phyloP scores from a whole-genome alignment of 2,329 filamentous ascomycete species.

The Alternaria triticina region DNA sequence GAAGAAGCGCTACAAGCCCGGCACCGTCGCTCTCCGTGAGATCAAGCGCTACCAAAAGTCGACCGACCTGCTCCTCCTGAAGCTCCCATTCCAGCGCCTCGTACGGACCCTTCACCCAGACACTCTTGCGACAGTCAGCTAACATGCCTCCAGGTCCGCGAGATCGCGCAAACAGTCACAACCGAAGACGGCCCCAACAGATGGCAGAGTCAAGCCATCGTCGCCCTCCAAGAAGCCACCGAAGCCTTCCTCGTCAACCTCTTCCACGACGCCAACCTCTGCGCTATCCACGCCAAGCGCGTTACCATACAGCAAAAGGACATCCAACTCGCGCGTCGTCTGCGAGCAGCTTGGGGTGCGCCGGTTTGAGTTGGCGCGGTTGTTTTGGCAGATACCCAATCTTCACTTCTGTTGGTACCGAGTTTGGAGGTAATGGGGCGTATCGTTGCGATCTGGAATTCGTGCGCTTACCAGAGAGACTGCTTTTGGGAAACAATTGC shows the following conservation, averaged over 20 bases:
- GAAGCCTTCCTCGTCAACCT: constrained; percentile 98
- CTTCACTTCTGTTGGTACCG: constrained; percentile 1
- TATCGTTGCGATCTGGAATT: background rate
- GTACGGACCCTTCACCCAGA: constrained; percentile 49
- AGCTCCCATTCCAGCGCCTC: constrained; percentile 96
- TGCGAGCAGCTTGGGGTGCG: constrained; percentile 73
- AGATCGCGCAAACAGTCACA: constrained; percentile 76
- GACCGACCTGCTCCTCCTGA: constrained; percentile 93
- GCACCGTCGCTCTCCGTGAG: constrained; percentile 96
- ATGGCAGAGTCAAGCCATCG: constrained; percentile 98
- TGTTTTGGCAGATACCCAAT: constrained; percentile 17
- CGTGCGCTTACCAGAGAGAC: background rate
- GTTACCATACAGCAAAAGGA: constrained; percentile 98
- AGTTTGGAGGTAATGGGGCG: background rate
- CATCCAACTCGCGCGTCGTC: constrained; percentile 93
- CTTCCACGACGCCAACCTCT: constrained; percentile 98
- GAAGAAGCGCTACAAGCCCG: constrained; percentile 56
- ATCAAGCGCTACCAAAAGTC: constrained; percentile 98
- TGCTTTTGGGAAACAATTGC: background rate
- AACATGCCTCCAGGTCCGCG: constrained; percentile 68
- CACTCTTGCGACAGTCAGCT: background rate
- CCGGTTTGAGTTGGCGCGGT: constrained; percentile 27
- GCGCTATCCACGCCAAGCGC: constrained; percentile 98
- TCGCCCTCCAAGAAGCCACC: constrained; percentile 96
- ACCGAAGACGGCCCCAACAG: constrained; percentile 67